phyloP scores from a whole-genome alignment of 2,329 filamentous ascomycete genomes.

The Orbilia ellipsospora region DNA sequence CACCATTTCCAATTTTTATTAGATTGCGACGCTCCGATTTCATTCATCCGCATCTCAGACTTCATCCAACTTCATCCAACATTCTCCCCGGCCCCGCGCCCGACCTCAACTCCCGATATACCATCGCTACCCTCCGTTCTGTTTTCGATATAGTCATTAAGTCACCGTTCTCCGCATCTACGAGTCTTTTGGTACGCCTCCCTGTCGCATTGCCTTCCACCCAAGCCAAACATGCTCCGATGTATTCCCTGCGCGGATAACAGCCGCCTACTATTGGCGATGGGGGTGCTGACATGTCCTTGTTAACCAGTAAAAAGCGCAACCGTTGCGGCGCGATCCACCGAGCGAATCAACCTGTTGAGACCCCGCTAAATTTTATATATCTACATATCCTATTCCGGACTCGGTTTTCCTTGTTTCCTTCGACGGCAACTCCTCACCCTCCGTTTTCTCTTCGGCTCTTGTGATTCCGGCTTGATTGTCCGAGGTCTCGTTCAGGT shows the following conservation, averaged over 20 bases:
- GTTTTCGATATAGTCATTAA: not conserved
- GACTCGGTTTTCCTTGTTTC: not conserved
- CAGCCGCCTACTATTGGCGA: slow-evolving; percentile 48
- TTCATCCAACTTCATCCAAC: slow-evolving; percentile 17
- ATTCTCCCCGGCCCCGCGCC: slow-evolving; percentile 16
- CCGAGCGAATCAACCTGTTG: slow-evolving; percentile 34
- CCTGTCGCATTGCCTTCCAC: slow-evolving; percentile 1
- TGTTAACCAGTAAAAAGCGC: slow-evolving; percentile 52
- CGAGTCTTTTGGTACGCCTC: not conserved
- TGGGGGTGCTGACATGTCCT: slow-evolving; percentile 54
- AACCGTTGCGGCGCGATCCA: slow-evolving; percentile 45
- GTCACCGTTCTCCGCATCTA: too few species aligned
- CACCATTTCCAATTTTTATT: slow-evolving; percentile 38
- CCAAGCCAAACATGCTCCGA: slow-evolving; percentile 22
- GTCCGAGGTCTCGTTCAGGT: not conserved
- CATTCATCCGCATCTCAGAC: slow-evolving; percentile 22
- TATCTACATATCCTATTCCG: slow-evolving; percentile 10
- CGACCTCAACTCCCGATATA: slow-evolving; percentile 1
- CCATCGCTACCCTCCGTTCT: not conserved
- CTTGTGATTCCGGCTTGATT: slow-evolving; percentile 9
- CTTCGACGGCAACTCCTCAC: not conserved
- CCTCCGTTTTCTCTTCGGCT: slow-evolving; percentile 12
- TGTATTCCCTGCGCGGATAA: slow-evolving; percentile 51
- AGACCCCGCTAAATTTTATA: slow-evolving; percentile 53
- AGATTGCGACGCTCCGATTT: slow-evolving; percentile 20